phyloP scores from a whole-genome alignment of 345 rosid genomes.

The Litchi chinensis region DNA sequence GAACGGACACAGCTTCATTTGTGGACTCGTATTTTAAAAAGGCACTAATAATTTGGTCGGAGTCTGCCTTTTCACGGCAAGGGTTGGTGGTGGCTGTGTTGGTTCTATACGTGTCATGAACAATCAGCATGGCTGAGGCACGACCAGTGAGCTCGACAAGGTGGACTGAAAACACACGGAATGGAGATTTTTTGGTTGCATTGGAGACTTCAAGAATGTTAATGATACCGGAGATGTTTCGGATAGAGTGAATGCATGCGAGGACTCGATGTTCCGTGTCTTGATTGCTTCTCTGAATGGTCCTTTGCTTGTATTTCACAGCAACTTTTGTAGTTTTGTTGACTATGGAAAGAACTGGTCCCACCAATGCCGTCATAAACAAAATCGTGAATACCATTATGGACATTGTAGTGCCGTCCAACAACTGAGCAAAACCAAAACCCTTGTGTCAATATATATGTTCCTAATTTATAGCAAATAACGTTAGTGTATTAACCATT shows the following conservation, averaged over 20 bases:
- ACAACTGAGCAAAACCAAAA: background rate
- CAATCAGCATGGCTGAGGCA: slow-evolving; percentile 9
- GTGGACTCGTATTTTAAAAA: slow-evolving; percentile 17
- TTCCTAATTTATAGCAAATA: too few species aligned
- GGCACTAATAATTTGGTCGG: slow-evolving; percentile 22
- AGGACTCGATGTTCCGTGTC: slow-evolving; percentile 2
- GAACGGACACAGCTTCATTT: background rate
- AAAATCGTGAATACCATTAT: background rate
- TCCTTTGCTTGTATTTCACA: background rate
- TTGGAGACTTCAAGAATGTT: slow-evolving; percentile 13
- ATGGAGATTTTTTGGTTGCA: slow-evolving; percentile 3
- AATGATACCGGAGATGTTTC: slow-evolving; percentile 16
- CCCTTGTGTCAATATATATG: background rate
- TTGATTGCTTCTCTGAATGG: slow-evolving; percentile 5
- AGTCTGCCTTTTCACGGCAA: slow-evolving; percentile 1
- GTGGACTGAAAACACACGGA: background rate
- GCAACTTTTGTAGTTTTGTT: background rate
- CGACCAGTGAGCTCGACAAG: slow-evolving; percentile 13
- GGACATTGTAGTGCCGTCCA: background rate
- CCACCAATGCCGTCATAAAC: slow-evolving; percentile 2
- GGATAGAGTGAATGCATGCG: slow-evolving; percentile 13
- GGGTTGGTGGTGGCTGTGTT: background rate
- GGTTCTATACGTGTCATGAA: background rate
- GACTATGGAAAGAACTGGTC: background rate
- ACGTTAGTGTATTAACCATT: too few species aligned